These are phyloP conservation scores for Wickerhamiella brachini DNA, from an alignment of 805 yeast genomes.

Conservation along the genomic window DNA sequence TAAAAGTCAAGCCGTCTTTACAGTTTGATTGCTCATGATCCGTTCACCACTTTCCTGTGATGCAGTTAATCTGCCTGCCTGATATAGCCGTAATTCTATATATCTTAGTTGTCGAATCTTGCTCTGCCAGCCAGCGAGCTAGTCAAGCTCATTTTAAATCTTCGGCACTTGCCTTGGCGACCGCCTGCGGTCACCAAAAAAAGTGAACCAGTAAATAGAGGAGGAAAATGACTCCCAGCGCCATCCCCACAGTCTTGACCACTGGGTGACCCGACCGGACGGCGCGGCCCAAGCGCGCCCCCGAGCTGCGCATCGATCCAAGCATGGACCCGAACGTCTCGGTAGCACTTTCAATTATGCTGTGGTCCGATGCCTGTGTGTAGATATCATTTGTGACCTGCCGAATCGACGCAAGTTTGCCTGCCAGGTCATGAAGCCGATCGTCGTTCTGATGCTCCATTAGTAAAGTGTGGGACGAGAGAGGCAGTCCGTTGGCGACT, in stretches of 20 bases:
- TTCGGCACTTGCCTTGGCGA: no score
- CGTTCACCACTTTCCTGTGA: no score
- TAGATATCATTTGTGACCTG: constrained; percentile 56
- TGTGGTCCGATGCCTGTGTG: constrained; percentile 41
- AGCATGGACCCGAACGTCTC: constrained; percentile 39
- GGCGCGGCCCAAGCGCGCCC: constrained; percentile 40
- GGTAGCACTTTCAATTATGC: constrained; percentile 30
- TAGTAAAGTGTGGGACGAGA: neutral
- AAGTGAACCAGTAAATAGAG: constrained; percentile 42
- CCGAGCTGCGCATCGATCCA: constrained; percentile 37
- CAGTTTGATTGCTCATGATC: no score
- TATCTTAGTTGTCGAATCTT: no score
- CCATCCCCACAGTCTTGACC: constrained; percentile 45
- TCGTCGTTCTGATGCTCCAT: constrained; percentile 40
- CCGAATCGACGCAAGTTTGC: constrained; percentile 50
- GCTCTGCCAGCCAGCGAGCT: no score
- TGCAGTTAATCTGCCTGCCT: no score
- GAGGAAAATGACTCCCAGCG: constrained; percentile 40
- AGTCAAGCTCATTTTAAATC: no score
- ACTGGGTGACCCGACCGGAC: constrained; percentile 45
- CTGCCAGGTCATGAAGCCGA: constrained; percentile 48
- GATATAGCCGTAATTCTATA: no score
- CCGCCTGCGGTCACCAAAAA: constrained; percentile 20
- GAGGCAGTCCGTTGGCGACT: no score
- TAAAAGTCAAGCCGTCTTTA: no score